Conservation (phyloP, 140 eudicot species). For the Erigeron philadelphicus region DNA sequence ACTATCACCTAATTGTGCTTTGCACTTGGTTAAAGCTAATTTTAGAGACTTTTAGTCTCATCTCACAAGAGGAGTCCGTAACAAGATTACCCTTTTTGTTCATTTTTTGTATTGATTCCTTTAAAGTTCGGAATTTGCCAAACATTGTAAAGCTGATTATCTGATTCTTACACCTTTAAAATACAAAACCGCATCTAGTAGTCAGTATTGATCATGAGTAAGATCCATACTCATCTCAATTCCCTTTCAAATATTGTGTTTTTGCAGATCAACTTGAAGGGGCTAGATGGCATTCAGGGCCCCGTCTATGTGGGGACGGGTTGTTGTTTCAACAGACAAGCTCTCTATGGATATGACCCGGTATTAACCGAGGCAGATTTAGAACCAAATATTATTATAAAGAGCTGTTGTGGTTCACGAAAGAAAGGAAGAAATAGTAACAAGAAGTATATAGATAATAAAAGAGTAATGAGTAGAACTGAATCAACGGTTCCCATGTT, state of each 20-base stretch:
- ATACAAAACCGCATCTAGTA: neutral
- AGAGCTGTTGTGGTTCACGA: constrained; percentile 54
- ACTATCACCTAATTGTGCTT: too few species aligned
- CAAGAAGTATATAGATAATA: constrained; percentile 48
- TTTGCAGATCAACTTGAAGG: constrained; percentile 60
- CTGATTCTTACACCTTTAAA: too few species aligned
- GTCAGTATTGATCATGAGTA: neutral
- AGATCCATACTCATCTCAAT: neutral
- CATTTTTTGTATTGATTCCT: too few species aligned
- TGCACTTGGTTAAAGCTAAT: too few species aligned
- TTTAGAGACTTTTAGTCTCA: too few species aligned
- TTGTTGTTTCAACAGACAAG: constrained; percentile 58
- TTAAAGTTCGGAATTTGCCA: too few species aligned
- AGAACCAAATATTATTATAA: constrained; percentile 51
- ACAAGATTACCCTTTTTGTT: too few species aligned
- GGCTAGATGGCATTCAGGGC: constrained; percentile 62
- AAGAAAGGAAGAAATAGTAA: constrained; percentile 44
- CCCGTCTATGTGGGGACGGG: constrained; percentile 68
- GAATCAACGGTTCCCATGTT: constrained; percentile 55
- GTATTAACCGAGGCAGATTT: constrained; percentile 53
- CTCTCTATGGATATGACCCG: constrained; percentile 64
- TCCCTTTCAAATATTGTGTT: neutral
- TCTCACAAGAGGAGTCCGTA: too few species aligned
- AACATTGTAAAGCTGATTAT: too few species aligned
- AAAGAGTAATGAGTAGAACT: constrained; percentile 45